A percentile compares a stretch with the other conserved stretches of the same genome.
Evolutionary conservation across 306 rosid genomes (phyloP).

Genomic region (Fragaria vesca): DNA sequence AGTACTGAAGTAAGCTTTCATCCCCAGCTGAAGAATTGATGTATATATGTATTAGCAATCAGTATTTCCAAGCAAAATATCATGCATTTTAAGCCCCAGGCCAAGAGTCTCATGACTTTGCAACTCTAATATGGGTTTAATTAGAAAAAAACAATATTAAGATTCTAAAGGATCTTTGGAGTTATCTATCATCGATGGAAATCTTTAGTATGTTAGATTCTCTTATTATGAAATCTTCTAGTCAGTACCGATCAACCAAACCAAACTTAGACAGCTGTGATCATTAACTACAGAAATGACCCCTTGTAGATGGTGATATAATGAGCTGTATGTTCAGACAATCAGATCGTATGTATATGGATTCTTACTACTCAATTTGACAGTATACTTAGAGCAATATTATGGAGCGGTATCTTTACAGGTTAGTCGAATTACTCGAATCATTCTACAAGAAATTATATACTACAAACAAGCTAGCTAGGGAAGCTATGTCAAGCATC

Average conservation of each 20-base stretch:
- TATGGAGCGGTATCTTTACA: background rate
- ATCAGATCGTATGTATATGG: background rate
- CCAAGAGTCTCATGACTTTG: background rate
- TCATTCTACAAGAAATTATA: no score
- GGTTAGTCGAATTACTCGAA: no score
- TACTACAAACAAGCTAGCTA: no score
- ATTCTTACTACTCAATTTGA: background rate
- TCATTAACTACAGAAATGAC: background rate
- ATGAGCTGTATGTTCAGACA: background rate
- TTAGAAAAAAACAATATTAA: background rate
- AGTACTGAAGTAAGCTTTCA: no score
- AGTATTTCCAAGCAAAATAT: background rate
- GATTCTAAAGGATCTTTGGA: background rate
- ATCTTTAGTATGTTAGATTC: background rate
- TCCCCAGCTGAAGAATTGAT: no score
- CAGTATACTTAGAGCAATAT: background rate
- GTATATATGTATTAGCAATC: background rate
- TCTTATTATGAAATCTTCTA: background rate
- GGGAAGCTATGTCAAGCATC: background rate
- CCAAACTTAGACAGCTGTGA: background rate
- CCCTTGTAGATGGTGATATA: background rate
- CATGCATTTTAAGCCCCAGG: background rate
- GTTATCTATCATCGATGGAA: background rate
- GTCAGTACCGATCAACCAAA: background rate
- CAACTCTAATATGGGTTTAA: background rate